These are phyloP conservation scores for Eimeria tenella DNA, from an alignment of 169 alveolate genomes.

Conservation along the genomic window DNA sequence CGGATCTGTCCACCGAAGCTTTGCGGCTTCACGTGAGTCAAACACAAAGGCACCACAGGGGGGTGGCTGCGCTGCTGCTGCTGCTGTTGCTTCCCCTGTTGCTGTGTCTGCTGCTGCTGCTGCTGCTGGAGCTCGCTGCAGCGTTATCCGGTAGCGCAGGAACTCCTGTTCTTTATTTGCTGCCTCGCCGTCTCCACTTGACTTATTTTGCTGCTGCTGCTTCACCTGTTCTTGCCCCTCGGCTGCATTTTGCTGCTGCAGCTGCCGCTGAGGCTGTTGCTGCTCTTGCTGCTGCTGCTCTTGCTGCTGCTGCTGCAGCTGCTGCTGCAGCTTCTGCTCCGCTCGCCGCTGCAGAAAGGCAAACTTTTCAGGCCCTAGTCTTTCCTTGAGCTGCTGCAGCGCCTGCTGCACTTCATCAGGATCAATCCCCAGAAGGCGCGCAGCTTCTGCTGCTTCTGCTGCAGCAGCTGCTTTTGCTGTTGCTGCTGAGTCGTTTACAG, in stretches of 20 bases:
- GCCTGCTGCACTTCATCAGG: not conserved
- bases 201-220: conserved; percentile 36
- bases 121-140: conserved; percentile 43
- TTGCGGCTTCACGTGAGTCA: conserved; percentile 58
- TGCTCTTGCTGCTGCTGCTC: conserved; percentile 32
- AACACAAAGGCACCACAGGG: not conserved
- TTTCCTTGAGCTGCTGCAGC: conserved; percentile 43
- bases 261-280: conserved; percentile 18
- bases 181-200: not conserved
- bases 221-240: not conserved
- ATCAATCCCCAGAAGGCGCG: conserved; percentile 11
- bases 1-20: conserved; percentile 57
- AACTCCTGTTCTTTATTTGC: not conserved
- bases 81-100: not conserved
- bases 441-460: conserved; percentile 56
- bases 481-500: not conserved
- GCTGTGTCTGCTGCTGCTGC: conserved; percentile 18
- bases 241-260: not conserved
- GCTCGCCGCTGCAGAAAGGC: conserved; percentile 35
- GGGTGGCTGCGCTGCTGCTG: not conserved
- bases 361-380: conserved; percentile 8
- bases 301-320: conserved; percentile 63
- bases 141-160: conserved; percentile 35
- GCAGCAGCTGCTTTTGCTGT: conserved; percentile 13
- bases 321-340: conserved; percentile 55